phyloP scores from a whole-genome alignment of 2,329 filamentous ascomycete species.

The Penicillium sp. region DNA sequence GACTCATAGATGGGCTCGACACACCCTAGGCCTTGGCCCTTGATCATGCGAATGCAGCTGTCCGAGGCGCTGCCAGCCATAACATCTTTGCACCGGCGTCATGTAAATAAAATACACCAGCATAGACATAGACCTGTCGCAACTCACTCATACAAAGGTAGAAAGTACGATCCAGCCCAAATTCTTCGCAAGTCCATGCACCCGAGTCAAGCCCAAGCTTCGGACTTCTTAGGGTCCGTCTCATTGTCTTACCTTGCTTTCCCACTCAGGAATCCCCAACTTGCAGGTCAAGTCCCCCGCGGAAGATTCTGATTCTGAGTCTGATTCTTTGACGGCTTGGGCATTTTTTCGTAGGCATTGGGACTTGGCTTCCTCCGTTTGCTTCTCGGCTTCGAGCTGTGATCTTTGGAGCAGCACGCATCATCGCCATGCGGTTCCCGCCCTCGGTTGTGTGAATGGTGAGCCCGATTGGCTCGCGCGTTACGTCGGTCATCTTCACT shows the following conservation, averaged over 20 bases:
- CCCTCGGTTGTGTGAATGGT: slow-evolving; percentile 23
- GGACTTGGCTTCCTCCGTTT: slow-evolving; percentile 41
- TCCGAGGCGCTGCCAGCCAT: neutral
- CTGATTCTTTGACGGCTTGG: slow-evolving; percentile 30
- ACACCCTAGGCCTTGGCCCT: neutral
- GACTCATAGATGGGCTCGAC: neutral
- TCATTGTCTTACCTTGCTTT: neutral
- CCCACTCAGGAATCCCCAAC: neutral
- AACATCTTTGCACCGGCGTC: neutral
- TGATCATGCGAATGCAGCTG: neutral
- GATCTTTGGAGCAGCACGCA: slow-evolving; percentile 18
- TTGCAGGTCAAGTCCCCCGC: slow-evolving; percentile 11
- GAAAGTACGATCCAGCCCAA: neutral
- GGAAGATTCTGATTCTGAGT: slow-evolving; percentile 10
- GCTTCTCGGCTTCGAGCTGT: slow-evolving; percentile 18
- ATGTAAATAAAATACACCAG: neutral
- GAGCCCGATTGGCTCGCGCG: slow-evolving; percentile 2
- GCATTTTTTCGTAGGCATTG: slow-evolving; percentile 51
- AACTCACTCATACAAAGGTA: neutral
- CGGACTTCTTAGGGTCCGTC: too few relatives aligned
- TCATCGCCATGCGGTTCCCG: slow-evolving; percentile 15
- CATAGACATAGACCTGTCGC: neutral
- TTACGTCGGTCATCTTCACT: slow-evolving; percentile 31
- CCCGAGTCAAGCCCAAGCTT: neutral
- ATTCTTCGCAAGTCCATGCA: neutral